Evolutionary conservation across 2,329 filamentous ascomycete genomes (phyloP), one percentile per base, ranked within the genome.

Genomic region (Nannizziopsis arthrosporioides): DNA sequence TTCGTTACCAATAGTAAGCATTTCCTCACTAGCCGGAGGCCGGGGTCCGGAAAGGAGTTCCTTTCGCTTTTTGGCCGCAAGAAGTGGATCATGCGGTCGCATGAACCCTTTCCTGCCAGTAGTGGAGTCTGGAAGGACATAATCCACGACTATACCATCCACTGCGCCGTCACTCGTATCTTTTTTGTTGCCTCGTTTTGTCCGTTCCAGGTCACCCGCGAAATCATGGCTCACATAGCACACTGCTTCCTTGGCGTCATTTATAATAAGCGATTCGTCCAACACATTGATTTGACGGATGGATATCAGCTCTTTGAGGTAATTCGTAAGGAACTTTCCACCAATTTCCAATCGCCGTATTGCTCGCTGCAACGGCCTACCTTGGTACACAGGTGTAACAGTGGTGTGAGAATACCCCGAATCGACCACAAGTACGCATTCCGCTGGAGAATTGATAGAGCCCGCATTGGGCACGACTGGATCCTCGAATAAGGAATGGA

Each of bases 281-380:
- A 92, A 81, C 80, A 98, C 89, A 63, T 95, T 90, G 65, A 93
- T 94, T 60, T 95, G 88, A 5, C 92, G 82, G 11, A 93, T 75
- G 1, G 89, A 95, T 14, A 96, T 80, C 12, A 94, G 75, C 49
- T 92, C 85, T 42, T 92, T 90, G 31, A 98, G 74, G 62, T 94
- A 84, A 63, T 96, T 96, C 17, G 90, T 95, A 53, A 98, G 70
- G 44, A 94, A 77, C 66, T 94, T 96, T 49, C 92, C 92, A 38
- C 92, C 92, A 5, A 96, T 76, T 47, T 95, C 88, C 41, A 98
- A 78, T 35, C 92, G 77, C 15, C 90, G 81, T 47, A 94, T 78
- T 0, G 85, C 88, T 0, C 81, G 73, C 55, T 95, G 87, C 5
- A 96, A 67, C 1, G 90, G 82, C 18, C 78, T 80, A 19, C 89